Conservation (phyloP, 2,329 filamentous ascomycete genomes). For the Samsoniella hepiali region DNA sequence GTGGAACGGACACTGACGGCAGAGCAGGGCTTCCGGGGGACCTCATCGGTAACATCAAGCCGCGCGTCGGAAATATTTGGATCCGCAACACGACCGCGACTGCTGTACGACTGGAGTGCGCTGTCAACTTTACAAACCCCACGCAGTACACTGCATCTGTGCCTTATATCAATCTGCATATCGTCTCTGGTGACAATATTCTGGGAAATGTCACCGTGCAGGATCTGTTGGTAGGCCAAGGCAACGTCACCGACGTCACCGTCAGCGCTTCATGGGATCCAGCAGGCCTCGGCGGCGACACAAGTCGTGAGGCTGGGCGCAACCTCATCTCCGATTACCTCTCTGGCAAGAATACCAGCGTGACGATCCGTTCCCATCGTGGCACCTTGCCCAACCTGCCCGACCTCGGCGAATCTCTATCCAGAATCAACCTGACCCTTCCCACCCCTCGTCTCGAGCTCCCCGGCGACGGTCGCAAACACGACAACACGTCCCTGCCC, state of each 20-base stretch:
- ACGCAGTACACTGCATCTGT: conserved; percentile 79
- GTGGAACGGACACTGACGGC: conserved; percentile 14
- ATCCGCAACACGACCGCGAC: conserved; percentile 70
- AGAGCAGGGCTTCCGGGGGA: conserved; percentile 56
- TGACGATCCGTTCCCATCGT: conserved; percentile 70
- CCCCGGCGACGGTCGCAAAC: conserved; percentile 42
- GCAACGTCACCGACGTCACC: conserved; percentile 67
- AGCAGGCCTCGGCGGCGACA: conserved; percentile 53
- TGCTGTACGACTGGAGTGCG: conserved; percentile 67
- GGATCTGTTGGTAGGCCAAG: conserved; percentile 61
- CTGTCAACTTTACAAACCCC: conserved; percentile 84
- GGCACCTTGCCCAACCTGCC: conserved; percentile 72
- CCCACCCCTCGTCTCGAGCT: conserved; percentile 64
- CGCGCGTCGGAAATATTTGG: conserved; percentile 67
- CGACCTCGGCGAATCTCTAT: conserved; percentile 67
- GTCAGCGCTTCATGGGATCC: conserved; percentile 76
- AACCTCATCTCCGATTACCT: conserved; percentile 81
- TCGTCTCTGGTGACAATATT: conserved; percentile 69
- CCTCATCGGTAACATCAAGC: conserved; percentile 47
- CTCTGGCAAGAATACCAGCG: conserved; percentile 79
- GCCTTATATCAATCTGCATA: conserved; percentile 75
- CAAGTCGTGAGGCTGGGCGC: conserved; percentile 60
- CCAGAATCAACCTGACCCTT: conserved; percentile 67
- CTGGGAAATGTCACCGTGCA: conserved; percentile 71
- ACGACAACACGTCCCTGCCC: conserved; percentile 34